Base-by-base conservation (phyloP, 768 basidiomycete genomes). In the Amanita pseudoporphyria region DNA sequence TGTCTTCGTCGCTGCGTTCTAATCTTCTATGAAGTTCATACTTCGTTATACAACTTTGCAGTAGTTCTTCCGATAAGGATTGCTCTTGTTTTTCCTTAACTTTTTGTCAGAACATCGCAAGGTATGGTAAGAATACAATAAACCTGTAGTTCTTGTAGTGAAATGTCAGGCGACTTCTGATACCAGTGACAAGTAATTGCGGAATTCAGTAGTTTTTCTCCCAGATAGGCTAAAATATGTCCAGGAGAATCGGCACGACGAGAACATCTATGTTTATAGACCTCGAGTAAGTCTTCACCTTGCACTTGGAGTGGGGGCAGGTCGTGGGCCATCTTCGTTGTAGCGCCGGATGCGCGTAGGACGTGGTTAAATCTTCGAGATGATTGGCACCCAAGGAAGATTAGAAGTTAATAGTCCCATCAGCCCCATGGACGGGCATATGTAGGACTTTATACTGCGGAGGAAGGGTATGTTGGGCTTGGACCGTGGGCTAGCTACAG, bases 151-250 rank as follows among this genome's bases (percentile, higher is more conserved):
- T n/a, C n/a, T n/a, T n/a, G n/a, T n/a, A n/a, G n/a, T n/a, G n/a
- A n/a, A n/a, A n/a, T n/a, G n/a, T n/a, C n/a, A n/a, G n/a, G n/a
- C n/a, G n/a, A n/a, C n/a, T n/a, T n/a, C n/a, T 39, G 39, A n/a
- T 40, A 42, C 48, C 48, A 68, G 54, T 44, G 74, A 71, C 14
- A 74, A 78, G 30, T 19, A 14, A 49, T 42, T 7, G 48, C 48
- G 9, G 42, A 19, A 16, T 49, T 38, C 21, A 49, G 18, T 13
- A 49, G 30, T 30, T 21, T 32, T 32, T 42, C 48, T 16, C 48
- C 48, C 9, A n/a, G n/a, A n/a, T n/a, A n/a, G n/a, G n/a, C n/a
- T n/a, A n/a, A n/a, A n/a, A n/a, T n/a, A n/a, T n/a, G 16, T 5
- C 22, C 14, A 30, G 9, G 1, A 26, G 14, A 18, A 26, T 39